phyloP scores from a whole-genome alignment of 768 basidiomycete species.

The Mycena galericulata region DNA sequence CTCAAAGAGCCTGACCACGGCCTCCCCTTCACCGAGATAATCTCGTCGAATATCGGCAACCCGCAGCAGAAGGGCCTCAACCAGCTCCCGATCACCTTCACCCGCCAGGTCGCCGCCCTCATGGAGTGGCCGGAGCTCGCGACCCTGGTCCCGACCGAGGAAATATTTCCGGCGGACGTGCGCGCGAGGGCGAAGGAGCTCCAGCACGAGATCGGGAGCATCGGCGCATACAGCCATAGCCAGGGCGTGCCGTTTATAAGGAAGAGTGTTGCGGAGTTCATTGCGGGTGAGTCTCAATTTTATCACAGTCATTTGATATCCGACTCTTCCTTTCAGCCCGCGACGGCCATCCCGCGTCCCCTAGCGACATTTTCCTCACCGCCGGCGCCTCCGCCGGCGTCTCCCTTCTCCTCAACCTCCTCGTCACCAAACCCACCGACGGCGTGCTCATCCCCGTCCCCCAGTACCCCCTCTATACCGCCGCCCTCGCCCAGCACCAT shows the following conservation, averaged over 20 bases:
- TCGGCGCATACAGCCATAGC: slow-evolving; percentile 96
- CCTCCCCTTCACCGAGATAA: slow-evolving; percentile 89
- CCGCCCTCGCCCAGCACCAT: slow-evolving; percentile 86
- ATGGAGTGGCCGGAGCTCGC: slow-evolving; percentile 92
- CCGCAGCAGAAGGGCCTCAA: slow-evolving; percentile 96
- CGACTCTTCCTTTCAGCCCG: slow-evolving; percentile 68
- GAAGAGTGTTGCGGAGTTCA: slow-evolving; percentile 89
- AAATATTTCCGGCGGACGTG: slow-evolving; percentile 88
- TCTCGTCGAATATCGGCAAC: slow-evolving; percentile 97
- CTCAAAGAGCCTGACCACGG: slow-evolving; percentile 67
- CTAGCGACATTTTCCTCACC: slow-evolving; percentile 92
- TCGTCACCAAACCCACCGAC: slow-evolving; percentile 73
- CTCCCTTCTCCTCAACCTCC: slow-evolving; percentile 84
- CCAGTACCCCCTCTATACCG: slow-evolving; percentile 98
- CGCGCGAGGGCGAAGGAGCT: slow-evolving; percentile 85
- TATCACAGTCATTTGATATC: too few species aligned
- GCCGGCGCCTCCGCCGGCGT: slow-evolving; percentile 96
- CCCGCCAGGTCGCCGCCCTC: slow-evolving; percentile 91
- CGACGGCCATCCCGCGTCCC: slow-evolving; percentile 87
- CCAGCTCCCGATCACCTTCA: slow-evolving; percentile 93
- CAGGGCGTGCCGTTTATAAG: slow-evolving; percentile 94
- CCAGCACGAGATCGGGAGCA: slow-evolving; percentile 87
- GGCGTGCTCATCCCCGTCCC: slow-evolving; percentile 97
- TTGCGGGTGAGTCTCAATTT: slow-evolving; percentile 69
- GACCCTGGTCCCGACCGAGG: slow-evolving; percentile 76